Conservation (phyloP, 805 yeast genomes). For the Suhomyces sp. region DNA sequence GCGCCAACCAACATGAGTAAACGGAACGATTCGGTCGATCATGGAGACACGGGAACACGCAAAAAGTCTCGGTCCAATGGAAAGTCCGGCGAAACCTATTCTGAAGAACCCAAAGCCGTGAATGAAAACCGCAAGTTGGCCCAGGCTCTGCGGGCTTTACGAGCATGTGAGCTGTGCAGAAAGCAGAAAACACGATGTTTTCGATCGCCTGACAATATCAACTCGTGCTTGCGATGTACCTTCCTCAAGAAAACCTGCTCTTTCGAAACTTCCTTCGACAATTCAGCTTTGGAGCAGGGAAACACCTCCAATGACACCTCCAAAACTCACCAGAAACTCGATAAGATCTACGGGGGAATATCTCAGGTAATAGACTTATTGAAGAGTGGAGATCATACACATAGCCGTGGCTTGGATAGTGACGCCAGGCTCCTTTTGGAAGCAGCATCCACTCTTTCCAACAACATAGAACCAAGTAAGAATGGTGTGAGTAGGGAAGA, state of each 20-base stretch:
- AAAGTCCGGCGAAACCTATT: neutral
- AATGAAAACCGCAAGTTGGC: slow-evolving; percentile 10
- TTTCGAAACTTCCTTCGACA: slow-evolving; percentile 24
- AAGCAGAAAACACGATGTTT: slow-evolving; percentile 62
- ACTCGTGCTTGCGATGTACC: slow-evolving; percentile 57
- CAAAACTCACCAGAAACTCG: slow-evolving; percentile 21
- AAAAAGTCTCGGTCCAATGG: neutral
- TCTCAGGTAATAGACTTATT: slow-evolving; percentile 30
- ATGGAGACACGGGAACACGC: neutral
- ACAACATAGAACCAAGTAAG: neutral
- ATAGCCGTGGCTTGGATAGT: neutral
- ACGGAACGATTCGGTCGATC: neutral
- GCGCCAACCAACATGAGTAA: neutral
- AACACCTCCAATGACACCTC: neutral
- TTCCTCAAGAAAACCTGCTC: slow-evolving; percentile 54
- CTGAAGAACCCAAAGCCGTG: neutral
- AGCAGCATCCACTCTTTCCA: slow-evolving; percentile 20
- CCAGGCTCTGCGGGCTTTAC: slow-evolving; percentile 41
- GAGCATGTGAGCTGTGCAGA: slow-evolving; percentile 56
- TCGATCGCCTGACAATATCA: slow-evolving; percentile 44
- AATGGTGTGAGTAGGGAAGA: too few relatives aligned
- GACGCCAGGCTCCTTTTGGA: slow-evolving; percentile 26
- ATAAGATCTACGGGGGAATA: slow-evolving; percentile 33
- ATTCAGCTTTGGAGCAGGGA: neutral
- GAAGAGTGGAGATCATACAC: slow-evolving; percentile 9